A percentile compares a stretch with the other conserved stretches of the same genome.
phyloP scores from a whole-genome alignment of 208 protist species.

The Acanthamoeba culbertsoni region DNA sequence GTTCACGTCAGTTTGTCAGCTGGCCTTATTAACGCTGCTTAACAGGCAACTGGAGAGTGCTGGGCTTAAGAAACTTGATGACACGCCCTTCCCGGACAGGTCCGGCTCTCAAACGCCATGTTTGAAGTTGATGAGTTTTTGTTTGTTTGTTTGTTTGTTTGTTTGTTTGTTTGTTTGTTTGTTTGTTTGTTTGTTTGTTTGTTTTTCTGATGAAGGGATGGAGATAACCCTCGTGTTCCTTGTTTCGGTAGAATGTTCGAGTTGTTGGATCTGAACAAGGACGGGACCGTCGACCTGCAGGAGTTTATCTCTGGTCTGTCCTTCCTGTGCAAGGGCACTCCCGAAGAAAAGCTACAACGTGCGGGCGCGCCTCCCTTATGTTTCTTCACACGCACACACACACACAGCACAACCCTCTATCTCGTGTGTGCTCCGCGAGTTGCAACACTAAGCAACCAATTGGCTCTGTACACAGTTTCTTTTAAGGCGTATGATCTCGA shows the following conservation, averaged over 20 bases:
- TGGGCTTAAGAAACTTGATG: conserved; percentile 72
- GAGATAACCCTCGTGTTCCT: no score
- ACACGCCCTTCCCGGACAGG: conserved; percentile 71
- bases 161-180: no score
- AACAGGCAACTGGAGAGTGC: conserved; percentile 51
- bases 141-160: no score
- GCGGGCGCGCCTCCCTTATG: neutral
- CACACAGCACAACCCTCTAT: no score
- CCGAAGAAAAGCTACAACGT: conserved; percentile 72
- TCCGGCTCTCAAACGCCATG: no score
- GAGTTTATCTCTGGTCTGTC: conserved; percentile 76
- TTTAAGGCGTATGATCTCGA: conserved; percentile 93
- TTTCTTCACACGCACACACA: no score
- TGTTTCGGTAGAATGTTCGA: conserved; percentile 70
- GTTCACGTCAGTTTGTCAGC: no score
- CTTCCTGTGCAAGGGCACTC: conserved; percentile 69
- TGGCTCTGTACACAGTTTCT: conserved; percentile 76
- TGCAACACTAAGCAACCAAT: neutral
- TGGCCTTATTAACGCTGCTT: neutral
- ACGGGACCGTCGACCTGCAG: conserved; percentile 69
- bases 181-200: no score
- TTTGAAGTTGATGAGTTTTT: neutral
- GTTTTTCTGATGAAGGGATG: no score
- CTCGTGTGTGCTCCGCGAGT: no score
- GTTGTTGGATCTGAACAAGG: conserved; percentile 69